phyloP scores from a whole-genome alignment of 2,329 filamentous ascomycete species.

The Penicillium paneum region DNA sequence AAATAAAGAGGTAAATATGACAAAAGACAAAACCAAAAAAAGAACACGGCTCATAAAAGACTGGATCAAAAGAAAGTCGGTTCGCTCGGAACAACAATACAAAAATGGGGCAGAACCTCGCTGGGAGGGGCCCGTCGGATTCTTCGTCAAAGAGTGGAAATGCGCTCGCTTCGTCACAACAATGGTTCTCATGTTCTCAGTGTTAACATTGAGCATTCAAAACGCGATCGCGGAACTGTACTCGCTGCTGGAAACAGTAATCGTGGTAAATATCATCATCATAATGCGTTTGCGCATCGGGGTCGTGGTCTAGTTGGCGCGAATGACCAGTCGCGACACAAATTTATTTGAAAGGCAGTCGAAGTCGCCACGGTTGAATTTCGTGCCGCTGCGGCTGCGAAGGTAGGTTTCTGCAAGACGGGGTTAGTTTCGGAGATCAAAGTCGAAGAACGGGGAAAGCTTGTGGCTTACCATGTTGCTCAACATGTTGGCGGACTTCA shows the following conservation, averaged over 20 bases:
- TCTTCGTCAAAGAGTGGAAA: constrained; percentile 17
- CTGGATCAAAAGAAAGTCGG: constrained; percentile 24
- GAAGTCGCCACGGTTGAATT: constrained; percentile 88
- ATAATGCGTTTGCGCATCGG: constrained; percentile 24
- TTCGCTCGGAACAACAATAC: constrained; percentile 16
- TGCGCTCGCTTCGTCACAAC: constrained; percentile 25
- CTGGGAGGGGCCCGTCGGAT: constrained; percentile 11
- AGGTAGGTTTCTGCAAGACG: constrained; percentile 73
- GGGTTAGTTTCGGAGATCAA: constrained; percentile 39
- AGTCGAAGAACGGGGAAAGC: background rate
- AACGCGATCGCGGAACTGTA: constrained; percentile 16
- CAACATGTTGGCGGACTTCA: constrained; percentile 86
- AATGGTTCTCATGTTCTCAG: constrained; percentile 28
- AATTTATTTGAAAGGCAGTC: constrained; percentile 97
- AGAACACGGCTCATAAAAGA: constrained; percentile 17
- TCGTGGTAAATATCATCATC: constrained; percentile 23
- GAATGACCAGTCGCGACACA: constrained; percentile 91
- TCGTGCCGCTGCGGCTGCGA: constrained; percentile 70
- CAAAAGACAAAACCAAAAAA: constrained; percentile 17
- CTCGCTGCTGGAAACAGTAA: constrained; percentile 22
- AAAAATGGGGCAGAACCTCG: constrained; percentile 11
- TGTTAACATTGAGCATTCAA: constrained; percentile 11
- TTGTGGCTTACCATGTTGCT: constrained; percentile 75
- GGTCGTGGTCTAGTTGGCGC: constrained; percentile 65
- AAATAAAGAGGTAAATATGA: constrained; percentile 31